A percentile compares a stretch with the other conserved stretches of the same genome.
Conservation (phyloP, 257 asterid species). For the Penstemon eatonii region DNA sequence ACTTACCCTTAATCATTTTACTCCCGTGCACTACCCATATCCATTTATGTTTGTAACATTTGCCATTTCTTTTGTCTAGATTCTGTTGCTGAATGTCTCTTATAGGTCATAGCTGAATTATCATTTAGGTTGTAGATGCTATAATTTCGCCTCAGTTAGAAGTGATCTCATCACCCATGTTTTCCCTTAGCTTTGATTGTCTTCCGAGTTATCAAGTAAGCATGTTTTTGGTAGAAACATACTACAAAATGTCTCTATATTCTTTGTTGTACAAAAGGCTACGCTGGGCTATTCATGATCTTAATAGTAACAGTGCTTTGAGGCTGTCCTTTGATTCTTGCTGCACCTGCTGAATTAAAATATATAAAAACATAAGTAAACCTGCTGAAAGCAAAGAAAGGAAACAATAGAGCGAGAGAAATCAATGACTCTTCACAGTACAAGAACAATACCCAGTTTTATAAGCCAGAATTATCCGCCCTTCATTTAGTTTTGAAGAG, state of each 20-base stretch:
- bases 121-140: neutral
- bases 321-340: slow-evolving; percentile 1
- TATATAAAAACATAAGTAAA: neutral
- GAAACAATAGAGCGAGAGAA: neutral
- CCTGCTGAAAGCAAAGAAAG: neutral
- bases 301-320: neutral
- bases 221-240: slow-evolving; percentile 12
- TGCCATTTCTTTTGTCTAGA: neutral
- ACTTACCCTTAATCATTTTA: neutral
- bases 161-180: neutral
- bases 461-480: neutral
- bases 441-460: neutral
- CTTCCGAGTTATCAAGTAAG: neutral
- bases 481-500: slow-evolving; percentile 2
- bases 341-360: neutral
- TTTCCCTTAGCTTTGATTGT: neutral
- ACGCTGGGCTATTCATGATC: neutral
- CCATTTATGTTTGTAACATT: neutral
- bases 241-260: neutral
- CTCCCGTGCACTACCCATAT: neutral
- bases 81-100: neutral
- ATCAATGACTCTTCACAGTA: neutral
- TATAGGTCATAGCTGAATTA: neutral
- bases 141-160: neutral
- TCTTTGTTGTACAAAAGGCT: neutral